Base-by-base conservation (phyloP, 768 basidiomycete genomes). In the Leccinellum albellum region DNA sequence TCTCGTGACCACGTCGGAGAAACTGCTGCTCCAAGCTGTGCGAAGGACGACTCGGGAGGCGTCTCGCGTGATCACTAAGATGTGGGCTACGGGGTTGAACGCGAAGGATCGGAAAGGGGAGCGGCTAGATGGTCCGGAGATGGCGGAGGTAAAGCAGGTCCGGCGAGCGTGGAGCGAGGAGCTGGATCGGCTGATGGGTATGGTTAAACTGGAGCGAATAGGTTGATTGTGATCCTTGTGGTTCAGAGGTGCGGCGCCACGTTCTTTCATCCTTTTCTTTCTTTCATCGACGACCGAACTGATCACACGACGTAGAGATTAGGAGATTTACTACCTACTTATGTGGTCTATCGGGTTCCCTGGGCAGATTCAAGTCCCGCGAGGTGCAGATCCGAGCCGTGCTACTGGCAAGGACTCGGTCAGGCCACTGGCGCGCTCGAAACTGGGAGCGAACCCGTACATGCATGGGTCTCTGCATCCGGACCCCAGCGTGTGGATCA, bases 181-280 rank as follows among this genome's bases (percentile, higher is more conserved):
- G 4, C 42, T 78, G 13, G 58, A 69, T 8, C 56, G 49, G 12
- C 58, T 83, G 21, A 79, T 82, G 74, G n/a, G 45, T 40, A 0
- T 83, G 82, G 82, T 63, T 84, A 1, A 81, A 78, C 53, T 83
- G 82, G 81, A 74, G 71, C 53, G 64, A 71, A 14, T 84, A 82
- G 82, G 65, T 76, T 6, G 78, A 68, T 29, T 83, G 82, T 55
- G 61, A 64, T 0, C 81, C 81, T 20, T 83, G 82, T 67, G 62
- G 63, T 3, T 70, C 69, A 45, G 77, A 79, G 70, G 81, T 81
- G 20, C 42, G 53, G 15, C 10, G 56, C n/a, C n/a, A 24, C 6
- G 15, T 7, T 21, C 3, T 37, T 26, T 40, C n/a, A n/a, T n/a
- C n/a, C 10, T 51, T 40, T 7, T 21, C 40, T 26, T 40, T 37